Evolutionary conservation across 176 grass and related monocot species (phyloP), one percentile per base, ranked within the genome.

Genomic region (Leersia perrieri): DNA sequence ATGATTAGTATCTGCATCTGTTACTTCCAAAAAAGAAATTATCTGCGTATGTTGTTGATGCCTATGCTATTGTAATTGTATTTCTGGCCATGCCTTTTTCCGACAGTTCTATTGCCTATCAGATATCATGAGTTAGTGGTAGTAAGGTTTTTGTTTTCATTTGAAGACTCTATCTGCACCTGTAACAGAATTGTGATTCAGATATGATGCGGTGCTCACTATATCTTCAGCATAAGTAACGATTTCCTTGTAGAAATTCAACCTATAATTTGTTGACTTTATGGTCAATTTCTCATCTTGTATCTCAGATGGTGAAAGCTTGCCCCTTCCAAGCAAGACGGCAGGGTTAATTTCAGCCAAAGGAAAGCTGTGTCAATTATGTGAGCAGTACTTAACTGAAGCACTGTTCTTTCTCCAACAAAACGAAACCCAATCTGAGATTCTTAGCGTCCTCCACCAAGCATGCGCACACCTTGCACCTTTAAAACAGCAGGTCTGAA

Each of bases 381-480:
- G 89, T 33, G 89, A 94, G 81, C 82, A 81, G 29, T 94, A 86
- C 78, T 91, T 83, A 42, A 33, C 74, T 26, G 73, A 84, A 73
- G 83, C 82, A 38, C 40, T 91, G 18, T 5, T 76, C 73, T 94
- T 81, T 68, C 89, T 94, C n/a, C 45, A 16, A 47, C 82, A 89
- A 84, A 91, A 94, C 0, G 89, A 94, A 63, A 94, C 92, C 22
- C 63, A 91, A 45, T 57, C 70, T 26, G 92, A 94, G 60, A 78
- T 91, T 84, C 73, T 94, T 65, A 80, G 80, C 68, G 58, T 78
- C 62, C 92, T 94, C 11, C 79, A 91, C 57, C 68, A 78, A 33
- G 73, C 33, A 14, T 94, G 92, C 13, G 77, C 86, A 29, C 80
- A 53, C 4, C 12, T 91, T 26, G 69, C 55, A 35, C 78, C 83